Conservation (phyloP, 345 rosid species). For the Brassica nigra region DNA sequence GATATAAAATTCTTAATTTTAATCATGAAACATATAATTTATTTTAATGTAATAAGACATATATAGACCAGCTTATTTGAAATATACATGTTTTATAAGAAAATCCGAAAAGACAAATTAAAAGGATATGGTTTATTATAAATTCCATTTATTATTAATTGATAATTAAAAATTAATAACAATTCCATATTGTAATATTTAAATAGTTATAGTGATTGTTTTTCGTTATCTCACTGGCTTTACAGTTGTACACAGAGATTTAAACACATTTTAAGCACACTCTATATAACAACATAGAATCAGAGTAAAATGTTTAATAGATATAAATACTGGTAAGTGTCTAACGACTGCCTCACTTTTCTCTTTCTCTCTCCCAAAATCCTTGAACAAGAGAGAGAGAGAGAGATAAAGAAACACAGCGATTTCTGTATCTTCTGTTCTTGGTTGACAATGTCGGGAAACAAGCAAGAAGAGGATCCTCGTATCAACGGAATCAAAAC, state of each 20-base stretch:
- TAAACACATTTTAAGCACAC: slow-evolving; percentile 38
- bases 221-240: neutral
- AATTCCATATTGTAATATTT: neutral
- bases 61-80: neutral
- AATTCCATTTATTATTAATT: neutral
- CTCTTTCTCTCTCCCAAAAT: slow-evolving; percentile 21
- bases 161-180: neutral
- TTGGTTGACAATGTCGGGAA: slow-evolving; percentile 65
- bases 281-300: slow-evolving; percentile 24
- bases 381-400: slow-evolving; percentile 7
- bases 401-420: neutral
- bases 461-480: slow-evolving; percentile 59
- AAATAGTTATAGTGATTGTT: neutral
- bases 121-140: neutral
- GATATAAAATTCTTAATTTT: neutral
- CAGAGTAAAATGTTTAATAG: neutral
- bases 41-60: neutral
- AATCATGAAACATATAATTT: neutral
- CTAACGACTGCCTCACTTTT: slow-evolving; percentile 29
- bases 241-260: slow-evolving; percentile 32
- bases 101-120: neutral
- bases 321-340: slow-evolving; percentile 34
- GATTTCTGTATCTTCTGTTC: slow-evolving; percentile 13
- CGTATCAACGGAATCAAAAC: slow-evolving; percentile 71
- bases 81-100: neutral